Evolutionary conservation across 169 alveolate species (phyloP).

Genomic region (Eimeria tenella): DNA sequence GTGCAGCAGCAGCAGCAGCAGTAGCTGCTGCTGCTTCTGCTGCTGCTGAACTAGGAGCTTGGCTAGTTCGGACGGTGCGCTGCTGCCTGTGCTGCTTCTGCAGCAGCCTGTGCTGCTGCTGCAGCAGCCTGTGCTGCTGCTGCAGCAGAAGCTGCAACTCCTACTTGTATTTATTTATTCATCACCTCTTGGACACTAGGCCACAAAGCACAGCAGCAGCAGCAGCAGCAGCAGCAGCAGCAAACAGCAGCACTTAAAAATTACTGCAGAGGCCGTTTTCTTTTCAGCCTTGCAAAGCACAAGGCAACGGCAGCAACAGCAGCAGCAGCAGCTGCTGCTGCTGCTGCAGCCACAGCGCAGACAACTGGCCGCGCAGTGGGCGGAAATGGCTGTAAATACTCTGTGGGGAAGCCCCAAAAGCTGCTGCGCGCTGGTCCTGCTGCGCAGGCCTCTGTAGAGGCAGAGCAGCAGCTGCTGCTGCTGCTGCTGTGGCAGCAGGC

Average conservation of each 20-base stretch:
- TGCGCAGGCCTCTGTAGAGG: too few relatives aligned
- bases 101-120: not conserved
- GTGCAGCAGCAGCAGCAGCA: not conserved
- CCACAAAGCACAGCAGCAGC: not conserved
- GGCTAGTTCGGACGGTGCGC: not conserved
- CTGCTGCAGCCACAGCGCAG: too few relatives aligned
- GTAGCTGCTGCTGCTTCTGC: not conserved
- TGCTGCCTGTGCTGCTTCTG: not conserved
- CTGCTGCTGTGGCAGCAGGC: too few relatives aligned
- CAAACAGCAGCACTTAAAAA: not conserved
- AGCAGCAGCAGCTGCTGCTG: not conserved
- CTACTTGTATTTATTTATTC: too few relatives aligned
- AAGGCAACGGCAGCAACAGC: not conserved
- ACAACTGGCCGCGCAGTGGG: too few relatives aligned
- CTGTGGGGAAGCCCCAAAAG: too few relatives aligned
- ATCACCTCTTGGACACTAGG: not conserved
- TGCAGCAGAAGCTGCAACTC: not conserved
- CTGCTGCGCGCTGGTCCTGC: too few relatives aligned
- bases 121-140: not conserved
- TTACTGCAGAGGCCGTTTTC: not conserved
- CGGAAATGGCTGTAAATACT: too few relatives aligned
- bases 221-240: constrained; percentile 14
- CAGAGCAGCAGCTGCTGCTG: too few relatives aligned
- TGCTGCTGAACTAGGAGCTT: not conserved
- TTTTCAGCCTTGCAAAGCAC: not conserved